These are phyloP conservation scores for Oryza meridionalis DNA, from an alignment of 176 grass and related monocot species.

Conservation along the genomic window DNA sequence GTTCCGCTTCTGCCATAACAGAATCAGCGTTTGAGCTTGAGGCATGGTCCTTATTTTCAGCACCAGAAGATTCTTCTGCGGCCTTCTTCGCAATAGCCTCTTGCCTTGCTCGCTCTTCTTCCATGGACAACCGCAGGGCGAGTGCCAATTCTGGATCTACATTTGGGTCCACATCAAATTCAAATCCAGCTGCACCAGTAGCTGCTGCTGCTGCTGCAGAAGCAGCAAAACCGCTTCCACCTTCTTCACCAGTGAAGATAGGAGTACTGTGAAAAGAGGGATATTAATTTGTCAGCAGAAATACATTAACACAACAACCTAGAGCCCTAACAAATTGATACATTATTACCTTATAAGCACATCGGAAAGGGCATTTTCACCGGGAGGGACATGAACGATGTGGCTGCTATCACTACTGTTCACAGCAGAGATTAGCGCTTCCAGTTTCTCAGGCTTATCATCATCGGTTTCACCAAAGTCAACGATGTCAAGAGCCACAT, in stretches of 20 bases:
- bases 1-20: constrained; percentile 66
- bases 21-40: constrained; percentile 60
- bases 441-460: constrained; percentile 91
- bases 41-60: constrained; percentile 59
- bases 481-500: constrained; percentile 93
- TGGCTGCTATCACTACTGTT: constrained; percentile 93
- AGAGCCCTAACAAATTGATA: constrained; percentile 19
- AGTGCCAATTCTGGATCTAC: constrained; percentile 91
- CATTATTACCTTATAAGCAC: constrained; percentile 76
- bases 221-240: constrained; percentile 93
- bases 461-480: constrained; percentile 95
- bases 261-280: constrained; percentile 68
- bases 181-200: constrained; percentile 82
- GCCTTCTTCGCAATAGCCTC: constrained; percentile 83
- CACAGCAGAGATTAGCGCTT: constrained; percentile 66
- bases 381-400: constrained; percentile 86
- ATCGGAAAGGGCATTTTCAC: constrained; percentile 82
- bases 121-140: constrained; percentile 93
- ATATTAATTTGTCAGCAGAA: constrained; percentile 13
- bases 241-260: constrained; percentile 96
- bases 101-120: constrained; percentile 95
- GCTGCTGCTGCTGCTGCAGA: constrained; percentile 89
- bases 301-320: background rate
- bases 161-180: constrained; percentile 99
- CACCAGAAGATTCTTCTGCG: constrained; percentile 57